These are phyloP conservation scores for Umbelopsis sp. DNA, from an alignment of 192 early-diverging fungal species.

Conservation along the genomic window DNA sequence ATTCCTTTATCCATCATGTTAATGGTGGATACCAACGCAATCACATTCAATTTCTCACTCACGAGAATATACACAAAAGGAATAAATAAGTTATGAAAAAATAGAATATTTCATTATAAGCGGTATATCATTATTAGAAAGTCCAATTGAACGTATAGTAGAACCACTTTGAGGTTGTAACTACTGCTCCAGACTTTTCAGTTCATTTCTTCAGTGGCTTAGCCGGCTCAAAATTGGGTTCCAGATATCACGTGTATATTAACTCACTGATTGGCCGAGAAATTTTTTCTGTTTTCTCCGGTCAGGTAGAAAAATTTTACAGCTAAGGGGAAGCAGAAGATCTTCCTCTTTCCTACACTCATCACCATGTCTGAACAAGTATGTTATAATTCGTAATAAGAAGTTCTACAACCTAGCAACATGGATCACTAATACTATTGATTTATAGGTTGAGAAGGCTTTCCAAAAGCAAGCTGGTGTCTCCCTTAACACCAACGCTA, in stretches of 20 bases:
- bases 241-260: neutral
- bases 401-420: neutral
- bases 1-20: no score
- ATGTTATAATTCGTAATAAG: neutral
- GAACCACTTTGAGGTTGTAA: no score
- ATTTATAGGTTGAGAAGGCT: conserved; percentile 84
- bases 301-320: conserved; percentile 8
- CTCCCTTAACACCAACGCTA: conserved; percentile 89
- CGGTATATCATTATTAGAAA: no score
- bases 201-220: no score
- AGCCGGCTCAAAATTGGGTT: no score
- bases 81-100: no score
- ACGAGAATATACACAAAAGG: no score
- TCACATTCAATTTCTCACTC: no score
- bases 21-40: no score
- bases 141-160: no score
- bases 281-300: neutral
- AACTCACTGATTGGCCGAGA: neutral
- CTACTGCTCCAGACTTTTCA: neutral
- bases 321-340: neutral
- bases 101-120: no score
- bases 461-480: conserved; percentile 96
- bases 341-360: conserved; percentile 19
- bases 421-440: neutral
- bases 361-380: conserved; percentile 19